phyloP scores from a whole-genome alignment of 1,139 yeast species.

The Magnusiomyces sp. region DNA sequence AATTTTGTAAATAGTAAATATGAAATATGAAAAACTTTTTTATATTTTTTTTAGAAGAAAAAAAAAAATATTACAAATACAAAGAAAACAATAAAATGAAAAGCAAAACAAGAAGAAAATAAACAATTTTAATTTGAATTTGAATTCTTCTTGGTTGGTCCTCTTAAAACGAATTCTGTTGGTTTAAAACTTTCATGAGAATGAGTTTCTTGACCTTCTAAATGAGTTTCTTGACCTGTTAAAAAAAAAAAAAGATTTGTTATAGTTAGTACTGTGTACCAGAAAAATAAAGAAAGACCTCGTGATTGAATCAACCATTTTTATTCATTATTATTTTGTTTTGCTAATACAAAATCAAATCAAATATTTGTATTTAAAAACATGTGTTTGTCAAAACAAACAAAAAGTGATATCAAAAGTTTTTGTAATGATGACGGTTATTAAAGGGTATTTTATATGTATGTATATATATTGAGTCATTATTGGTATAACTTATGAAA shows the following conservation, averaged over 20 bases:
- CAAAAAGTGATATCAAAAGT: too few relatives aligned
- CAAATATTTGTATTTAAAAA: too few relatives aligned
- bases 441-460: too few relatives aligned
- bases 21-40: neutral
- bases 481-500: too few relatives aligned
- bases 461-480: neutral
- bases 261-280: neutral
- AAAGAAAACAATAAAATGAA: too few relatives aligned
- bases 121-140: neutral
- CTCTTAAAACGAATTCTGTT: neutral
- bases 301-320: neutral
- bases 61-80: too few relatives aligned
- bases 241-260: too few relatives aligned
- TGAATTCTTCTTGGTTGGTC: conserved; percentile 2
- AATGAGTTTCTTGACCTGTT: neutral
- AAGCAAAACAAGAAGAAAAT: too few relatives aligned
- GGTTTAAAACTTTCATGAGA: neutral
- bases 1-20: neutral
- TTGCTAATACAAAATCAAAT: too few relatives aligned
- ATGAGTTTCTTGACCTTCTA: neutral
- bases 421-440: too few relatives aligned
- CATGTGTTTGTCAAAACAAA: too few relatives aligned
- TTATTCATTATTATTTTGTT: neutral
- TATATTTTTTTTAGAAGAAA: neutral
- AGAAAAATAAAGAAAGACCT: neutral